Conservation (phyloP, 345 rosid genomes). For the Pugionium dolabratum region DNA sequence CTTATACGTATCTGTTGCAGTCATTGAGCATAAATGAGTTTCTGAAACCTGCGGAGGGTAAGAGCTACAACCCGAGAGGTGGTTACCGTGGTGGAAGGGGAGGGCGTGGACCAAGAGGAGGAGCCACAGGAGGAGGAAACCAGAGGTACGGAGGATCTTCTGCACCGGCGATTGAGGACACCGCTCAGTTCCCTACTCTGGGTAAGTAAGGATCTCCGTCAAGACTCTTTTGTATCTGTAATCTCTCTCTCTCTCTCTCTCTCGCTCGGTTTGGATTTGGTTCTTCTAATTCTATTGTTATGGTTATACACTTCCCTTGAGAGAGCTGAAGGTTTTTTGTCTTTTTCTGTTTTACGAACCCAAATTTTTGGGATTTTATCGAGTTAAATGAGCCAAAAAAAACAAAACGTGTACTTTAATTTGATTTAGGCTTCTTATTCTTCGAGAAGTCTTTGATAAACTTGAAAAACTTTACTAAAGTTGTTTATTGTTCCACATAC, state of each 20-base stretch:
- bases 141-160: constrained; percentile 8
- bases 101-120: constrained; percentile 43
- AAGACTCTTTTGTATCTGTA: constrained; percentile 18
- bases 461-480: constrained; percentile 12
- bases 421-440: background rate
- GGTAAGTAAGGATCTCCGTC: constrained; percentile 37
- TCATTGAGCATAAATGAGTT: constrained; percentile 67
- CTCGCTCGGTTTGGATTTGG: constrained; percentile 21
- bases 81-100: constrained; percentile 58
- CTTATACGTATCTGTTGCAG: constrained; percentile 32
- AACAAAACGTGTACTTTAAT: background rate
- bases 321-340: constrained; percentile 31
- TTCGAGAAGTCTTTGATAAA: background rate
- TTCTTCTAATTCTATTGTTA: constrained; percentile 22
- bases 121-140: constrained; percentile 24
- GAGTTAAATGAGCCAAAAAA: background rate
- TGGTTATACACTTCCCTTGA: constrained; percentile 21
- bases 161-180: constrained; percentile 66
- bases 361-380: constrained; percentile 8
- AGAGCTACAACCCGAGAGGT: constrained; percentile 43
- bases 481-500: constrained; percentile 25
- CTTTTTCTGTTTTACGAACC: constrained; percentile 14
- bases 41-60: constrained; percentile 71
- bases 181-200: constrained; percentile 69
- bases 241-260: background rate